Base-by-base conservation (phyloP, 306 rosid species). In the Potentilla sterilis region DNA sequence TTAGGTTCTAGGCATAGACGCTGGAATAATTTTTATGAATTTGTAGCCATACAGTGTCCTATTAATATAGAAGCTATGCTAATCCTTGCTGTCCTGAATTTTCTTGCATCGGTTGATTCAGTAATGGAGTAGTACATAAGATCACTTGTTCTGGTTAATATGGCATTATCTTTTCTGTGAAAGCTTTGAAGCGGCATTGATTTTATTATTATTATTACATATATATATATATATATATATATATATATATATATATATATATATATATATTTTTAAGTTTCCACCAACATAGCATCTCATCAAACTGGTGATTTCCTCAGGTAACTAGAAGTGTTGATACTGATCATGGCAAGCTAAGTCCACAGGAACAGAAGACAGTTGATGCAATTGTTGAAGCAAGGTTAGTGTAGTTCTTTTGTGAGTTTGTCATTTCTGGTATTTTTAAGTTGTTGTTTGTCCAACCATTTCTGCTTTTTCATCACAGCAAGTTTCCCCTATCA, bases 301-400 rank as follows among this genome's bases (percentile, higher is more conserved):
- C n/a, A 16, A 7, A 46, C 14, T 76, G 75, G 19, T 35, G 10
- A 24, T 41, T 71, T 19, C 77, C 69, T 65, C 82, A 95, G 99
- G 99, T 95, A 44, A 92, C 98, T 35, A 89, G 98, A 87, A 95
- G 98, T 85, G 79, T 87, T 64, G 93, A 95, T 86, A 92, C 97
- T 58, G 94, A 86, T 41, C 61, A 1, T 52, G 98, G 97, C 55
- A 85, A 51, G 84, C 81, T 90, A 44, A 86, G 99, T 83, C 93
- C 97, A 49, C 99, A 95, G 79, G 99, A 95, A 86, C 92, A 92
- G 85, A 92, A 79, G 78, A 92, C 99, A 32, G 86, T 92, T 48
- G 83, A 90, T 75, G 99, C 97, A 54, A 95, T 95, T 83, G 99
- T 92, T 77, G 89, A 89, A 81, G 97, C 99, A 67, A 95, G 99